Conservation (phyloP, 495 filamentous ascomycete genomes). For the Stereocaulon alpinum region DNA sequence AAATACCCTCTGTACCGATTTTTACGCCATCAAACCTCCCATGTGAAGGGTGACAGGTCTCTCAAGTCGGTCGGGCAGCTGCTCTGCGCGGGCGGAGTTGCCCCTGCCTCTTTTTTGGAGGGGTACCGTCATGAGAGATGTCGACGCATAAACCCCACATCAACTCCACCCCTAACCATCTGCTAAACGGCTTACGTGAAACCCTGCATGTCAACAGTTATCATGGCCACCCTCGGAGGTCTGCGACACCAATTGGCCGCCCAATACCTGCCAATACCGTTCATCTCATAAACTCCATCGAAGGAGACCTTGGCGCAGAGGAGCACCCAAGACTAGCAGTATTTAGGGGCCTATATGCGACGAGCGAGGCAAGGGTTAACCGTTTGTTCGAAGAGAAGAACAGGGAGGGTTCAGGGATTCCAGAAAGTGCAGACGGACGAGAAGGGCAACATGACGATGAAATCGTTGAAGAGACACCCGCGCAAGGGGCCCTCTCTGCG, state of each 20-base stretch:
- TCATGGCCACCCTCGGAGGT: conserved; percentile 35
- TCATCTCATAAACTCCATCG: conserved; percentile 37
- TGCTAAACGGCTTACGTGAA: conserved; percentile 34
- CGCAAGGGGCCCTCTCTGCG: conserved; percentile 31
- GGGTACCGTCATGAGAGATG: conserved; percentile 14
- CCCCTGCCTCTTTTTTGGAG: conserved; percentile 11
- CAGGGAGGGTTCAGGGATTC: conserved; percentile 27
- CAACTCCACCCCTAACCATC: conserved; percentile 10
- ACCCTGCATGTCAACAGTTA: conserved; percentile 40
- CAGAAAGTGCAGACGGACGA: conserved; percentile 29
- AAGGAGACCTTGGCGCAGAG: conserved; percentile 43
- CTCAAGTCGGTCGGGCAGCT: conserved; percentile 10
- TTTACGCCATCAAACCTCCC: conserved; percentile 14
- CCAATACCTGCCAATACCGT: conserved; percentile 39
- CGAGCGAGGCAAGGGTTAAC: conserved; percentile 51
- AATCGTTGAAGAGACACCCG: conserved; percentile 21
- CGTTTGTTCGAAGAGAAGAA: conserved; percentile 45
- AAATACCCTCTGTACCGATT: conserved; percentile 10
- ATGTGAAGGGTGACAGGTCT: not conserved
- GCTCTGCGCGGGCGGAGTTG: conserved; percentile 8
- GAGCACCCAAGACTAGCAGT: conserved; percentile 54
- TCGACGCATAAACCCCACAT: conserved; percentile 17
- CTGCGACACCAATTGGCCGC: conserved; percentile 40
- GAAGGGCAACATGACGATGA: conserved; percentile 24
- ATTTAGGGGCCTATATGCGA: conserved; percentile 50